Base-by-base conservation (phyloP, 2,329 filamentous ascomycete species). In the Mycosphaerelloides madeirae region DNA sequence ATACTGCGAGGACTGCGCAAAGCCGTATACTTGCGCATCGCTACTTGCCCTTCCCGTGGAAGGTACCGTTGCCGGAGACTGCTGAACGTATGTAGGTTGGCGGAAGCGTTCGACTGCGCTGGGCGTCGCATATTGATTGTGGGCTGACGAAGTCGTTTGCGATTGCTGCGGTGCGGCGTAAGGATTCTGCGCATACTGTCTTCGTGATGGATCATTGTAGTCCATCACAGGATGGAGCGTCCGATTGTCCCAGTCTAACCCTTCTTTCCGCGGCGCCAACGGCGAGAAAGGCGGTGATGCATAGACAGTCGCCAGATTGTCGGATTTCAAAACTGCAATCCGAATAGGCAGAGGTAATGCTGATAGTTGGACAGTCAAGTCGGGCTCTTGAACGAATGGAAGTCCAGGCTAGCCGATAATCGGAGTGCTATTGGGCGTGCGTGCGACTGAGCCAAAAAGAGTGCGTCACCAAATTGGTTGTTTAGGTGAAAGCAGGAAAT, bases 1-100 rank as follows among this genome's bases (percentile, higher is more conserved):
- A 55, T 74, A 62, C 65, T 76, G 68, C 71, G 77, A 76, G 61
- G 70, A 65, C 60, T 76, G 78, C 61, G 72, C 74, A 65, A 81
- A 79, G 53, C 65, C 65, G 59, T 73, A 74, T 55, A 67, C 60
- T 49, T 68, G 66, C 46, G 65, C 55, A 53, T 61, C 62, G 50
- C 62, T 62, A 38, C 55, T 54, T 47, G 63, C 63, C 57, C 66
- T 63, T 54, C 56, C 65, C 20, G 66, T 57, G 28, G 69, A 55
- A 41, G 68, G 58, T 37, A 67, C 63, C 22, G 68, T 65, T n/a
- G 65, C 65, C 31, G 71, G 65, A 49, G 68, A 67, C 49, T 68
- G 65, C 28, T 69, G 66, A 40, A 68, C 58, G 57, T 71, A 65
- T 51, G 69, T 65, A 49, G 68, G 53, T 54, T 73, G 71, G 54